Conservation (phyloP, 371 early-diverging fungal genomes). For the Mucor racemosus region DNA sequence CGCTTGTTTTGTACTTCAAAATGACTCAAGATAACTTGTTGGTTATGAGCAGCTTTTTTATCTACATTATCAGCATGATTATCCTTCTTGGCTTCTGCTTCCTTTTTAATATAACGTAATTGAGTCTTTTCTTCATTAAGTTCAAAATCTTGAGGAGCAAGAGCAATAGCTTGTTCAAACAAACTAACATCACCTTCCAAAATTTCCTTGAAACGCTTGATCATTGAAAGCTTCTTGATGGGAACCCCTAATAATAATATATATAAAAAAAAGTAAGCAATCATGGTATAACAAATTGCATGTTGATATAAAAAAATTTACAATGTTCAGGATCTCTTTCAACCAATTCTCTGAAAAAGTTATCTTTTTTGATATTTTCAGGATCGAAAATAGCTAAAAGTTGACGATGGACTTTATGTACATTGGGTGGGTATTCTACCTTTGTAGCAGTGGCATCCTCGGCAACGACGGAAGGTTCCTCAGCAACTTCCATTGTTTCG, state of each 20-base stretch:
- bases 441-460: neutral
- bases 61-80: neutral
- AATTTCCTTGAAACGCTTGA: slow-evolving; percentile 51
- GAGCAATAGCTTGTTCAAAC: slow-evolving; percentile 35
- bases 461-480: neutral
- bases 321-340: slow-evolving; percentile 51
- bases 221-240: slow-evolving; percentile 41
- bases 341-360: slow-evolving; percentile 47
- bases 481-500: neutral
- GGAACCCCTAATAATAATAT: slow-evolving; percentile 44
- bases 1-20: slow-evolving; percentile 31
- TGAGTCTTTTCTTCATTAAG: slow-evolving; percentile 49
- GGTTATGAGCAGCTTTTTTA: neutral
- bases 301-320: slow-evolving; percentile 16
- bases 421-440: slow-evolving; percentile 12
- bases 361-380: slow-evolving; percentile 46
- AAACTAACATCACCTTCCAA: slow-evolving; percentile 38
- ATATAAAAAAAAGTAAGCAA: no score
- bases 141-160: slow-evolving; percentile 34
- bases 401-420: slow-evolving; percentile 32
- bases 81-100: slow-evolving; percentile 11
- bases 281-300: neutral
- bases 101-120: slow-evolving; percentile 29
- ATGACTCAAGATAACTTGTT: slow-evolving; percentile 14
- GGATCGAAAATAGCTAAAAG: slow-evolving; percentile 38